Conservation (phyloP, 345 rosid species). For the Atalantia buxifolia region DNA sequence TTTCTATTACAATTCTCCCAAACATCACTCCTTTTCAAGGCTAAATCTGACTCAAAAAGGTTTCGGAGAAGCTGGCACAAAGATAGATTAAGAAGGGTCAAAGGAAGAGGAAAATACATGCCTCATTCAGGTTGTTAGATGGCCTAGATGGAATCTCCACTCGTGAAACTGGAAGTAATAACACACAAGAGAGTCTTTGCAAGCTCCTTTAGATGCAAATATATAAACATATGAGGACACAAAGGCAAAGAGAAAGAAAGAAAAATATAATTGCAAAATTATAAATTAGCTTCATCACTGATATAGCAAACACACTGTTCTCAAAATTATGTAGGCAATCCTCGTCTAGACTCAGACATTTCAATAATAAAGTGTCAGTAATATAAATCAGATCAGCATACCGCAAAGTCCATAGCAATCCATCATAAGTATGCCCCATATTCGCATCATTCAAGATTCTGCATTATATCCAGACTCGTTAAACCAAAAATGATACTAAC, state of each 20-base stretch:
- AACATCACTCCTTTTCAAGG: not conserved
- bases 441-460: conserved; percentile 83
- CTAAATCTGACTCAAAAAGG: not conserved
- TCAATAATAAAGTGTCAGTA: not conserved
- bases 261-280: not conserved
- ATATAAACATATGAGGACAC: conserved; percentile 8
- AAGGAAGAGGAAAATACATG: conserved; percentile 12
- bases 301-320: not conserved
- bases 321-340: not conserved
- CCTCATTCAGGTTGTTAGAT: conserved; percentile 38
- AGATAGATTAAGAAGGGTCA: not conserved
- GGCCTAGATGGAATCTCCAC: conserved; percentile 33
- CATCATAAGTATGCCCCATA: conserved; percentile 68
- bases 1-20: not conserved
- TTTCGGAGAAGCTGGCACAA: not conserved
- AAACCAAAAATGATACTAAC: conserved; percentile 11
- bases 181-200: conserved; percentile 57
- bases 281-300: not conserved
- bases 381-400: conserved; percentile 28
- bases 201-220: conserved; percentile 62
- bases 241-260: not conserved
- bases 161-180: conserved; percentile 38
- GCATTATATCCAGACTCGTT: conserved; percentile 23
- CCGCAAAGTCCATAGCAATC: conserved; percentile 91
- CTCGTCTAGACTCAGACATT: not conserved